Evolutionary conservation across 2,329 filamentous ascomycete species (phyloP), one percentile per base, ranked within the genome.

Genomic region (Pseudohalonectria lignicola): DNA sequence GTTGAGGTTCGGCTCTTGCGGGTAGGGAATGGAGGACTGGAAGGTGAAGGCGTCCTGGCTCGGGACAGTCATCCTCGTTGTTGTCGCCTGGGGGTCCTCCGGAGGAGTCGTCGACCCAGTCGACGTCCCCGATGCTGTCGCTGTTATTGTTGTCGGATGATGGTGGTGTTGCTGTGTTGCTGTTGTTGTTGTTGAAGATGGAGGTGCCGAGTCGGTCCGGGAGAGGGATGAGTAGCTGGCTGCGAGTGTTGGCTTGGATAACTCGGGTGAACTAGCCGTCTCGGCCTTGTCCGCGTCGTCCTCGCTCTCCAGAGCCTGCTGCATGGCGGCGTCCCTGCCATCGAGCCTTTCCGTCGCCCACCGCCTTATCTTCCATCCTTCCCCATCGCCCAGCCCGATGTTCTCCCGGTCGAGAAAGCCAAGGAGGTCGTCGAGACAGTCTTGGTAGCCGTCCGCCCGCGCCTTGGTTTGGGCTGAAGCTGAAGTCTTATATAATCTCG

Each of bases 401-500:
- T 85, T 78, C 53, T 87, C 79, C 53, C 76, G 82, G 55, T 96
- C 88, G 39, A 96, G 64, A 48, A 94, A 93, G 13, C 70, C 62
- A n/a, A 95, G 64, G 5, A 98, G 66, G 48, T 96, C 90, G 46
- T 95, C 86, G 28, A 98, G 66, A 28, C 88, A 93, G 54, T 96
- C 88, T 57, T 95, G 88, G 51, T 95, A 96, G 19, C 92, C 92
- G 29, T 88, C 81, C 36, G 75, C 64, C 36, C 85, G 78, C 34
- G 86, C 79, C 51, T 80, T 79, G 36, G 80, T 71, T 55, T 92
- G 80, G 35, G 85, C 83, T 23, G 78, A 70, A 11, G 85, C 82
- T 3, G 90, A 90, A 29, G 81, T 88, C 62, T 94, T 95, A 66
- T 96, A 96, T 12, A 98, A 78, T 53, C 93, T 94, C 34, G 92